Evolutionary conservation across 1,139 yeast species (phyloP), one percentile per base, ranked within the genome.

Genomic region (Kodamaea arcana): DNA sequence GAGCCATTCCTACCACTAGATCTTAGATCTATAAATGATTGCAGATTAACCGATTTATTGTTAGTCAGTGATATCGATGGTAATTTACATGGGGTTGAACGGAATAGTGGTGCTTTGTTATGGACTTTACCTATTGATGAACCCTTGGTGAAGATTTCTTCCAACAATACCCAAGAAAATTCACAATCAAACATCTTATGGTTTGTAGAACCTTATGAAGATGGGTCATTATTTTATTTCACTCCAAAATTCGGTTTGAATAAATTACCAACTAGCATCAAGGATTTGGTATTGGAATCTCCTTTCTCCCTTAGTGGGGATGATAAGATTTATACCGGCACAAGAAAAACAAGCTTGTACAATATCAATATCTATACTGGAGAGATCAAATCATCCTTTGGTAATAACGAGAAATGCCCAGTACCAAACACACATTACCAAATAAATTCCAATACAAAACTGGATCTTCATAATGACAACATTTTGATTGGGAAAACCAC

Each of bases 131-230:
- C 73, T 1, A 69, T 75, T 3, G 70, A 66, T 24, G 72, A 65
- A 16, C 77, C 82, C 0, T 51, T 75, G 30, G 78, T 76, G 10
- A 71, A 43, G 61, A 79, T 45, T 56, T 71, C 53, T 39, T 53
- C 64, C 47, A 59, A 58, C 42, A 42, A 45, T 34, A 40, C 58
- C 24, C 24, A 41, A 18, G 61, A 58, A 46, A 57, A 45, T 27
- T 43, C 37, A 8, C 45, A 46, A 30, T 50, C 60, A 14, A 65
- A 65, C 43, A 56, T 67, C 22, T 44, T 62, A 4, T 86, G 97
- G 94, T 81, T 90, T 43, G 94, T 92, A 0, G 98, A 92, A 49
- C 98, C 98, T 0, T 76, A 74, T 46, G 82, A 80, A 8, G 95
- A 86, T 41, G 99, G 99, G 0, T 66, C 81, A 0, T 65, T 92